Conservation (phyloP, 345 rosid genomes). For the Eucalyptus virginea region DNA sequence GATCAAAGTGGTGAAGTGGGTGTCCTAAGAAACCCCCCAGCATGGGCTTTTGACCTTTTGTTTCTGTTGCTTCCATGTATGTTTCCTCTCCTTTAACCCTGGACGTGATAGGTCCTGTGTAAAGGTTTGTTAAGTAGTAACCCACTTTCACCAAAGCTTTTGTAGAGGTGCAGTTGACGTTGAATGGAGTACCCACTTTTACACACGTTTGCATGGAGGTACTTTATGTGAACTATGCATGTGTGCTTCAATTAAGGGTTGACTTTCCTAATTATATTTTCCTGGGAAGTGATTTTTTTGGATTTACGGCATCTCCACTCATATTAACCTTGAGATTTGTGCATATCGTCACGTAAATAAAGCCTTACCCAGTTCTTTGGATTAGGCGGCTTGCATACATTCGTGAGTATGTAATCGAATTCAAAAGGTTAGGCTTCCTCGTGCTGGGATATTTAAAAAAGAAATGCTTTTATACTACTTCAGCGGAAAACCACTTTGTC, state of each 20-base stretch:
- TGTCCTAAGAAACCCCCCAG: background rate
- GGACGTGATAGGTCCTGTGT: background rate
- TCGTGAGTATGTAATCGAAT: background rate
- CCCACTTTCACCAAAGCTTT: background rate
- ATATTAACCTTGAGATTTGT: background rate
- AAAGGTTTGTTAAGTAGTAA: background rate
- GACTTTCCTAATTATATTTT: background rate
- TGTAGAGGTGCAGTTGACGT: background rate
- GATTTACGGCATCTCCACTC: background rate
- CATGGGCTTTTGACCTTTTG: background rate
- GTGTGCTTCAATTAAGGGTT: background rate
- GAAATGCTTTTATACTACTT: background rate
- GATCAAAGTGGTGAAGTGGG: background rate
- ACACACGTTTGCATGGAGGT: background rate
- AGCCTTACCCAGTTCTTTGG: background rate
- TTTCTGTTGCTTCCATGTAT: background rate
- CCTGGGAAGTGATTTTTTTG: background rate
- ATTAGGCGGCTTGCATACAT: background rate
- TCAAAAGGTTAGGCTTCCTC: background rate
- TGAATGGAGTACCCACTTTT: background rate
- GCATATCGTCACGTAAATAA: background rate
- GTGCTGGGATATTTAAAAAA: background rate
- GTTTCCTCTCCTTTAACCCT: background rate
- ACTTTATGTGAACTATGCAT: background rate
- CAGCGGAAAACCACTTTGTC: background rate